Base-by-base conservation (phyloP, 305 asterid genomes). In the Solanum chacoense region DNA sequence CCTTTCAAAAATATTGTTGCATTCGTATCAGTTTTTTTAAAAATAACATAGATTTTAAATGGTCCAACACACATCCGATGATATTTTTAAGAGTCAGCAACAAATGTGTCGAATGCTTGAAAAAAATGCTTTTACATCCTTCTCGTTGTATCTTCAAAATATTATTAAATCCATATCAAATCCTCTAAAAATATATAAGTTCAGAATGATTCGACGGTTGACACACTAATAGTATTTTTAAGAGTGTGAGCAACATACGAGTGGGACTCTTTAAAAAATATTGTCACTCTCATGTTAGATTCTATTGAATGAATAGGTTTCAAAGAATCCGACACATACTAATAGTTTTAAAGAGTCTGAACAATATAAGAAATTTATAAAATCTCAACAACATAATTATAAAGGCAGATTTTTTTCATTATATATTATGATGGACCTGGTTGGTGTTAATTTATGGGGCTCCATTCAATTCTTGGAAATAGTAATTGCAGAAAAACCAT, bases 401-500 rank as follows among this genome's bases (percentile, higher is more conserved):
- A 4, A 11, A 74, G 38, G 72, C 24, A 81, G 50, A 63, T 9
- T 36, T 20, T 55, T 75, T 18, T 55, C 65, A 72, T 87, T 67
- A 24, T 63, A 80, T 85, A 89, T 90, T 85, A 34, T 81, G 80
- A 91, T 88, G 89, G 89, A 45, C 87, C 69, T 59, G 29, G 26
- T 88, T 59, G 42, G 28, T 90, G 80, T 55, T 88, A 76, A 37
- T 87, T 80, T 55, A 50, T 87, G 50, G 89, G 75, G 31, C 71
- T 88, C 84, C 72, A 76, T 77, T 88, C 42, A 77, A 12, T 55
- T 77, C 86, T 50, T 31, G 83, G 55, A 38, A 86, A 89, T 37
- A 63, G 72, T 40, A 29, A 10, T 24, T 90, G 90, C 85, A 74
- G 35, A 73, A 83, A 42, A 50, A 71, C 63, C 13, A 84, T 77